Evolutionary conservation across 2,329 filamentous ascomycete species (phyloP), one percentile per base, ranked within the genome.

Genomic region (Akanthomyces muscarius): DNA sequence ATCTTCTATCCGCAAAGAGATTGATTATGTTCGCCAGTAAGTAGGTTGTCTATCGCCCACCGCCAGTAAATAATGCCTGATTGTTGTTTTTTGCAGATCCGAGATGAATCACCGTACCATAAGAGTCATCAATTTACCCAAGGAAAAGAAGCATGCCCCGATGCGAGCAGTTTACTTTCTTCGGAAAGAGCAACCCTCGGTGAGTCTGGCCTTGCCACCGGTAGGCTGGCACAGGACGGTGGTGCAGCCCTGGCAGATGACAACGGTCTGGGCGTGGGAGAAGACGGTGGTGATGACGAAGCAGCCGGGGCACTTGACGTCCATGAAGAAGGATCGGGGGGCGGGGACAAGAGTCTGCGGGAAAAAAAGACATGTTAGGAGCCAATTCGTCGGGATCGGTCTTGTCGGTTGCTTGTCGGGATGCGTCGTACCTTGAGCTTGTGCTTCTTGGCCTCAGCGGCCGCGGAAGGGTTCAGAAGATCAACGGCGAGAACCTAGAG

Each of bases 201-300:
- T 99, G 78, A 99, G 86, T 81, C 95, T 88, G 78, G 95, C 95
- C 88, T 99, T 99, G 77, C 95, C 95, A 88, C 95, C 95, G 74
- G 95, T 99, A 72, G 95, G 95, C 83, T 99, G 95, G 91, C 95
- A 99, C 69, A 99, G 91, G 73, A 99, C 95, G 75, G 96, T 97
- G 76, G 94, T 97, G 91, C 95, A 99, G 76, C 95, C 95, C 78
- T 92, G 92, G 90, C 95, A 99, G 87, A 98, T 96, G 82, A 99
- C 95, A 80, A 99, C 95, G 80, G 95, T 99, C 88, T 99, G 95
- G 81, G 95, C 95, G 88, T 99, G 95, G 69, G 94, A 98, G 91
- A 98, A 99, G 83, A 99, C 95, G 81, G 95, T 99, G 81, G 95
- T 99, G 88, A 99, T 99, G 82, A 93, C 97, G 90, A 98, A 99